phyloP scores from a whole-genome alignment of 2,329 filamentous ascomycete species.

The Ophiocordyceps camponoti-saundersi region DNA sequence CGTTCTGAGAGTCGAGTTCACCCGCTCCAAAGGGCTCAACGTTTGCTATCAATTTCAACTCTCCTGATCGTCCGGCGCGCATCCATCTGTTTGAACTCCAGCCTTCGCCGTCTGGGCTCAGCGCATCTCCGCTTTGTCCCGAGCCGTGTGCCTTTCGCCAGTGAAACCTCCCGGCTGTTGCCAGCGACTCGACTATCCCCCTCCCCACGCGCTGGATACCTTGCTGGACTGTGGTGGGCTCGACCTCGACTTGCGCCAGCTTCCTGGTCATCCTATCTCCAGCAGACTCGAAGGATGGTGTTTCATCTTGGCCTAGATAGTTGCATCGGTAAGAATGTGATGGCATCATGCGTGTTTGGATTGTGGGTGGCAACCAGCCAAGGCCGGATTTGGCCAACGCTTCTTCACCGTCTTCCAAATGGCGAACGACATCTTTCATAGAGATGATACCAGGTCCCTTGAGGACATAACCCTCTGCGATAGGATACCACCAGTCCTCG shows the following conservation, averaged over 20 bases:
- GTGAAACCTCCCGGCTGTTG: background rate
- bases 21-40: background rate
- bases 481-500: background rate
- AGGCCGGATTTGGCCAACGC: background rate
- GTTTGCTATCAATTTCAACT: background rate
- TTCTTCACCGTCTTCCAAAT: background rate
- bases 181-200: background rate
- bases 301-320: background rate
- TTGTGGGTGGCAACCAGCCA: background rate
- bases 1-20: background rate
- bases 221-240: too few species aligned
- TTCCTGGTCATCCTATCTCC: background rate
- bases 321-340: background rate
- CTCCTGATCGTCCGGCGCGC: background rate
- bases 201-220: too few species aligned
- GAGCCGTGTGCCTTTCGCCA: background rate
- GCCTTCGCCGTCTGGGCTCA: background rate
- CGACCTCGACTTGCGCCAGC: background rate
- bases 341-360: background rate
- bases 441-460: background rate
- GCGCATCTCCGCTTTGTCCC: background rate
- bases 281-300: background rate
- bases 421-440: background rate
- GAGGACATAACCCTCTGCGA: background rate
- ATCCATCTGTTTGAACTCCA: background rate